These are phyloP conservation scores for Byssoonygena ceratinophila DNA, from an alignment of 2,329 filamentous ascomycete species.

Conservation along the genomic window DNA sequence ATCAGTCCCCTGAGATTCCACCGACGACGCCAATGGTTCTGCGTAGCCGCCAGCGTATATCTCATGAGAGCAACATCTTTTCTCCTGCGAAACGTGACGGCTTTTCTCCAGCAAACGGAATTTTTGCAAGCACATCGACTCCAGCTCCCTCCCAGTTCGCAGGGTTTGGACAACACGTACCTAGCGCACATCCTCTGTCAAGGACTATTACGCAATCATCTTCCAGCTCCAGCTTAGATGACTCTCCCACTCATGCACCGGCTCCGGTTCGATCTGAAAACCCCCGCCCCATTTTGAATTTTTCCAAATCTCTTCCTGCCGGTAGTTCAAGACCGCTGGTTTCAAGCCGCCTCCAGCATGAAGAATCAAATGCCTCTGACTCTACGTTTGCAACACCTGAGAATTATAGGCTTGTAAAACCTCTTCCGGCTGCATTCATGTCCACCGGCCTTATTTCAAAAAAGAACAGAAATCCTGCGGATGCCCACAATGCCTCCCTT, in stretches of 20 bases:
- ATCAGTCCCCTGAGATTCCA: conserved; percentile 41
- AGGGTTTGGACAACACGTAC: conserved; percentile 27
- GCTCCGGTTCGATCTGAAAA: conserved; percentile 43
- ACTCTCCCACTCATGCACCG: conserved; percentile 56
- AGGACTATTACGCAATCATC: conserved; percentile 79
- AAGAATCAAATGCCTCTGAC: conserved; percentile 41
- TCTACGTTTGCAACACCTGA: conserved; percentile 60
- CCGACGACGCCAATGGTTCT: conserved; percentile 45
- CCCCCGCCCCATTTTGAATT: conserved; percentile 45
- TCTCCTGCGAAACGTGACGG: conserved; percentile 55
- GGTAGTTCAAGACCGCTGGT: conserved; percentile 43
- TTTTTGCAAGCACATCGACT: conserved; percentile 31
- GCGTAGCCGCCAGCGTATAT: conserved; percentile 58
- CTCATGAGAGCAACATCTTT: conserved; percentile 62
- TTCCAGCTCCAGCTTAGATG: conserved; percentile 69
- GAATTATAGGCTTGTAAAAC: conserved; percentile 64
- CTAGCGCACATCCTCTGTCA: conserved; percentile 64
- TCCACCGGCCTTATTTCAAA: conserved; percentile 94
- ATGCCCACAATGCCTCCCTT: conserved; percentile 39
- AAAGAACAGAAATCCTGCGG: conserved; percentile 73
- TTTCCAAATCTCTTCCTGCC: conserved; percentile 66
- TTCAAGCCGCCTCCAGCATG: conserved; percentile 37
- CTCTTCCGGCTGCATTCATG: conserved; percentile 74
- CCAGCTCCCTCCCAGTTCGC: conserved; percentile 2
- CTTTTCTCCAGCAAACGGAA: conserved; percentile 49